Conservation (phyloP, 2,329 filamentous ascomycete species). For the Xylariaceae sp. region DNA sequence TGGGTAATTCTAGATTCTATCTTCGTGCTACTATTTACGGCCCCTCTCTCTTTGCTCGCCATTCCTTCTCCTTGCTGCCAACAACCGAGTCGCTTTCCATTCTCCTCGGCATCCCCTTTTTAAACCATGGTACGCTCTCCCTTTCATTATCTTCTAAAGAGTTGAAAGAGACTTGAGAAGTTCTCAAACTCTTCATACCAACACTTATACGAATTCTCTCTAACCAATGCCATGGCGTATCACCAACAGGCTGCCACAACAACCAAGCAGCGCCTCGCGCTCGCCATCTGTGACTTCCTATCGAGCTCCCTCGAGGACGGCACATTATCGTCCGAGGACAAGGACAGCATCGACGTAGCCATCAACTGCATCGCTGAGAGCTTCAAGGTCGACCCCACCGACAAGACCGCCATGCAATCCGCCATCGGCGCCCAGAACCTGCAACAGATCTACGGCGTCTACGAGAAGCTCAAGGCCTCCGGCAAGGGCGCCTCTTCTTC, state of each 20-base stretch:
- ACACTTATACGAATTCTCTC: not conserved
- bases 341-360: conserved; percentile 90
- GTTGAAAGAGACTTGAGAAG: too few relatives aligned
- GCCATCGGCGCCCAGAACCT: conserved; percentile 84
- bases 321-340: conserved; percentile 79
- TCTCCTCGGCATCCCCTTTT: not conserved
- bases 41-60: not conserved
- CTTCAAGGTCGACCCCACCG: conserved; percentile 87
- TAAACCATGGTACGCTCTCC: not conserved
- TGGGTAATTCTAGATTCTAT: conserved; percentile 1
- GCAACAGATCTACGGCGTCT: conserved; percentile 86
- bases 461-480: conserved; percentile 80
- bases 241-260: conserved; percentile 40
- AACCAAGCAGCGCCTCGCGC: conserved; percentile 79
- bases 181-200: too few relatives aligned
- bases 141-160: not conserved
- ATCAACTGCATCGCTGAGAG: conserved; percentile 90
- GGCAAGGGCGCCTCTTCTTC: conserved; percentile 28
- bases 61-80: not conserved
- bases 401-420: conserved; percentile 65
- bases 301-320: conserved; percentile 78
- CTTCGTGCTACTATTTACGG: not conserved
- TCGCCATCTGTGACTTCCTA: conserved; percentile 96
- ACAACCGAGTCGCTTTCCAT: not conserved
- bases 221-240: not conserved